Evolutionary conservation across 345 rosid genomes (phyloP).

Genomic region (Odontarrhena argentea): DNA sequence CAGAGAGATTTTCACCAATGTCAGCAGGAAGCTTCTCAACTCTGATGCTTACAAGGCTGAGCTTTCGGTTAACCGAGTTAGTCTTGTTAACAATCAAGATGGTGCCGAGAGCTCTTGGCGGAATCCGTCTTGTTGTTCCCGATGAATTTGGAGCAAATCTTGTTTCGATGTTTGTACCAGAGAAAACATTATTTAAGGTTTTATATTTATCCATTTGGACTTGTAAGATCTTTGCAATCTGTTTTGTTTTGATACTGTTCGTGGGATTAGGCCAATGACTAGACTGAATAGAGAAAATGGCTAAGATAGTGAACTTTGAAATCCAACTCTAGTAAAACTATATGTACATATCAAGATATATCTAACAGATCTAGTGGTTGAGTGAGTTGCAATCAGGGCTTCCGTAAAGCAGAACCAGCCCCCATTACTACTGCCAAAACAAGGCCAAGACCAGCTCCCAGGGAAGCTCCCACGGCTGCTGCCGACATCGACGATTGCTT

Average conservation of each 20-base stretch:
- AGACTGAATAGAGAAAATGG: not conserved
- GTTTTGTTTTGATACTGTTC: conserved; percentile 5
- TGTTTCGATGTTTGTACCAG: conserved; percentile 5
- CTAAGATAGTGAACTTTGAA: not conserved
- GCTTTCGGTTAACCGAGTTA: conserved; percentile 65
- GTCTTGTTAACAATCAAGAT: conserved; percentile 51
- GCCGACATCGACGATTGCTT: conserved; percentile 73
- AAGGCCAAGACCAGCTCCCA: conserved; percentile 95
- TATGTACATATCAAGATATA: conserved; percentile 29
- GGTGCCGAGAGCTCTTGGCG: conserved; percentile 43
- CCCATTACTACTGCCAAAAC: conserved; percentile 97
- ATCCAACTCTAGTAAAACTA: conserved; percentile 7
- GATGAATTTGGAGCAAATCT: conserved; percentile 30
- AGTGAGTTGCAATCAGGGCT: conserved; percentile 54
- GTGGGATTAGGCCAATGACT: not conserved
- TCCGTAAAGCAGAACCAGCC: conserved; percentile 89
- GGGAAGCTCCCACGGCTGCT: conserved; percentile 89
- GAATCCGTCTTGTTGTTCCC: conserved; percentile 51
- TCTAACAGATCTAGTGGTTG: conserved; percentile 3
- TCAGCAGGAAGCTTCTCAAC: conserved; percentile 65
- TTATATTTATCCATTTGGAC: conserved; percentile 3
- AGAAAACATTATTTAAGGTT: not conserved
- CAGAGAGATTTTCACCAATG: conserved; percentile 72
- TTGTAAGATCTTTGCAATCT: conserved; percentile 10
- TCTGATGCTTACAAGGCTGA: conserved; percentile 60